Base-by-base conservation (phyloP, 306 rosid species). In the Lupinus albus region DNA sequence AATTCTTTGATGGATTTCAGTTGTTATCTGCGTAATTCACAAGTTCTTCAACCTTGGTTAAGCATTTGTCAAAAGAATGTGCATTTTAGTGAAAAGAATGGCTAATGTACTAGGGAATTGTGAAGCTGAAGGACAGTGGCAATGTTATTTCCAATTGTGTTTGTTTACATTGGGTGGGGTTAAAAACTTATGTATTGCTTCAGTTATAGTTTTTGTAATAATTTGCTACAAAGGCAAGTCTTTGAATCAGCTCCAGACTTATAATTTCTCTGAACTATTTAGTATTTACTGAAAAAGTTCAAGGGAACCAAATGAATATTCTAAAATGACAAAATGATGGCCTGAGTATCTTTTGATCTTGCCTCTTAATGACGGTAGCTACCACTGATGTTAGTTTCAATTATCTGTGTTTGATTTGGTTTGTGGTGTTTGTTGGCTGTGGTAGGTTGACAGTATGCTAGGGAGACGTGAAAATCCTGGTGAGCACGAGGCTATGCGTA, bases 401-500 rank as follows among this genome's bases (percentile, higher is more conserved):
- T 38, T 58, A 47, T 50, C 18, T 44, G 6, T 54, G 20, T 57
- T 67, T 67, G 21, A 33, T 66, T 62, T 70, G 9, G 18, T 9
- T 21, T 42, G 21, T 69, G 81, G 69, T 66, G 56, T 50, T 53
- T 61, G 44, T 70, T 63, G 48, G 47, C 46, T 53, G 44, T 67
- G 76, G 36, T 73, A 93, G 98, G 97, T 93, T 52, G 98, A 93
- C 80, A 89, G 98, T 76, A 93, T 93, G 98, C 71, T 93, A 69
- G 98, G 98, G 67, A 89, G 94, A 76, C 95, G 98, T 39, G 98
- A 89, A 86, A 93, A 82, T 67, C 98, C 97, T 16, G 84, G 97
- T 71, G 98, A 93, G 82, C 98, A 93, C 4, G 98, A 93, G 71
- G 98, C 97, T 35, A 93, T 93, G 98, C 94, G 97, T 42, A 93